These are phyloP conservation scores for Fusarium newnesense DNA, from an alignment of 2,329 filamentous ascomycete species.

Conservation along the genomic window DNA sequence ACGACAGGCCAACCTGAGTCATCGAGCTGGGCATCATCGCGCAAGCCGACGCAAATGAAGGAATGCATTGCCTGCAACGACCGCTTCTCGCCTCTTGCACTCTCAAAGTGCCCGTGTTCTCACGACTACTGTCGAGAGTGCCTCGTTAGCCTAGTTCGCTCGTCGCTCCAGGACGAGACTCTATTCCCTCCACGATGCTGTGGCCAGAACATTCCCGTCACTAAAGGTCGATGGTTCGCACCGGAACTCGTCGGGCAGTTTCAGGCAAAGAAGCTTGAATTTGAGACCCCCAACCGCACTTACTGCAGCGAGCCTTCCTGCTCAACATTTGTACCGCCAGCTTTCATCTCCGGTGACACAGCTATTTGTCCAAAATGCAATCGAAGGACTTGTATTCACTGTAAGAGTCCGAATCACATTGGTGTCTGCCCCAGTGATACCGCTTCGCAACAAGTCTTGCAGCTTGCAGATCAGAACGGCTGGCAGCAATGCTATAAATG, in stretches of 20 bases:
- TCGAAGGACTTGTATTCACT: constrained; percentile 59
- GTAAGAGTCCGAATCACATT: constrained; percentile 57
- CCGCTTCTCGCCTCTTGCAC: not conserved
- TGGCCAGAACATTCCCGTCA: constrained; percentile 52
- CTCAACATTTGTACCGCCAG: constrained; percentile 57
- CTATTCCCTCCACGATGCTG: constrained; percentile 68
- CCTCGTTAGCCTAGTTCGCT: constrained; percentile 55
- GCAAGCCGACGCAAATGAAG: not conserved
- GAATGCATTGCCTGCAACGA: constrained; percentile 19
- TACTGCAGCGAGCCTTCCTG: constrained; percentile 62
- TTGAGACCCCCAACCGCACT: constrained; percentile 56
- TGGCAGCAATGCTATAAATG: constrained; percentile 65
- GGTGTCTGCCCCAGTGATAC: constrained; percentile 60
- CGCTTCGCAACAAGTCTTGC: constrained; percentile 52
- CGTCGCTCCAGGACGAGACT: constrained; percentile 58
- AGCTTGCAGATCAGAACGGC: constrained; percentile 52
- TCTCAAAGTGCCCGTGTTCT: constrained; percentile 44
- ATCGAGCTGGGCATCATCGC: not conserved
- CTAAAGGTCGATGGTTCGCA: constrained; percentile 48
- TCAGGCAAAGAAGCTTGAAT: constrained; percentile 59
- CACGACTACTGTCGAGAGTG: constrained; percentile 65
- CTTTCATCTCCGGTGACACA: constrained; percentile 44
- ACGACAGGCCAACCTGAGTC: not conserved
- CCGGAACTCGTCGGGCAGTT: constrained; percentile 50
- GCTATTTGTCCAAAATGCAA: constrained; percentile 57